Evolutionary conservation across 1,139 yeast species (phyloP).

Genomic region (Williopsis jadinii): DNA sequence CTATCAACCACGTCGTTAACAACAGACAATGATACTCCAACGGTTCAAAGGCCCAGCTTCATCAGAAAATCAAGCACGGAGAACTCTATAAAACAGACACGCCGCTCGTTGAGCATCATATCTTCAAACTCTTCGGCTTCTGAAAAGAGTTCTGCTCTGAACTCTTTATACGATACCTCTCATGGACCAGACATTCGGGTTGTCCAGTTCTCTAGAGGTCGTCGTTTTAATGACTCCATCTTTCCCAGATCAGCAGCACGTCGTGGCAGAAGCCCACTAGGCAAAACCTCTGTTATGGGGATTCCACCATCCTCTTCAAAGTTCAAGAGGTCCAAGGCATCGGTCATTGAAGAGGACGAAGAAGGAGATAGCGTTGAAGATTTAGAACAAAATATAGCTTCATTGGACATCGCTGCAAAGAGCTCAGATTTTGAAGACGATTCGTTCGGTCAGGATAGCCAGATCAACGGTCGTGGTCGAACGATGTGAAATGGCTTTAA

Average conservation of each 20-base stretch:
- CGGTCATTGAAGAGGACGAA: slow-evolving; percentile 30
- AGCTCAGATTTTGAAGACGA: slow-evolving; percentile 20
- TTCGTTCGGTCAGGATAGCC: neutral
- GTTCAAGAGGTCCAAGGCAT: slow-evolving; percentile 22
- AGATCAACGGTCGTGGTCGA: slow-evolving; percentile 12
- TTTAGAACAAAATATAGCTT: slow-evolving; percentile 23
- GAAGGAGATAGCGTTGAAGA: slow-evolving; percentile 18
- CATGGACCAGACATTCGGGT: slow-evolving; percentile 8
- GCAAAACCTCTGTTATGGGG: slow-evolving; percentile 12
- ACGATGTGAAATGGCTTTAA: neutral
- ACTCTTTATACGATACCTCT: slow-evolving; percentile 30
- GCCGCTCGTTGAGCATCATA: slow-evolving; percentile 29
- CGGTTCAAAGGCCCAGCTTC: slow-evolving; percentile 17
- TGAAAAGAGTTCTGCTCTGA: slow-evolving; percentile 33
- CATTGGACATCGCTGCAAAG: slow-evolving; percentile 15
- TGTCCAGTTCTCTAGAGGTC: slow-evolving; percentile 22
- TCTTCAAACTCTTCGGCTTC: slow-evolving; percentile 36
- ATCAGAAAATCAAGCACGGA: slow-evolving; percentile 21
- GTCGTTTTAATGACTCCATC: slow-evolving; percentile 25
- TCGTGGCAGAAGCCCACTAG: slow-evolving; percentile 35
- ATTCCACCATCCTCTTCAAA: slow-evolving; percentile 13
- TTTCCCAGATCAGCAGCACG: slow-evolving; percentile 29
- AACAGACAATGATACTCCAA: slow-evolving; percentile 9
- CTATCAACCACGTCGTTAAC: slow-evolving; percentile 15
- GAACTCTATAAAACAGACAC: slow-evolving; percentile 16